Evolutionary conservation across 1,284 basidiomycete genomes (phyloP), one percentile per base, ranked within the genome.

Genomic region (Mrakiaceae sp.): DNA sequence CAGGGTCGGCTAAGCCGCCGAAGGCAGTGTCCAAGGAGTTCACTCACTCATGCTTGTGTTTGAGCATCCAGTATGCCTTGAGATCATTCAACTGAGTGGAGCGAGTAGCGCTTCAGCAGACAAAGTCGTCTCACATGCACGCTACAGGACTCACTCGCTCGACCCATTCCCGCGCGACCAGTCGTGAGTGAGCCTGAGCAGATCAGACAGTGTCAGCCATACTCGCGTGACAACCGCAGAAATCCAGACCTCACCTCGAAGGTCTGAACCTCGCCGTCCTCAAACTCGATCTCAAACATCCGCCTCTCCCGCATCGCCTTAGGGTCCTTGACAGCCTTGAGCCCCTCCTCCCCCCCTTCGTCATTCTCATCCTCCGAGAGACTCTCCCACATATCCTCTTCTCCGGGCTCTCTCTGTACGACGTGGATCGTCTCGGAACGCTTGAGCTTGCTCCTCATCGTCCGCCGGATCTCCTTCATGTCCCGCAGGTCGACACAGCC

Each of bases 231-330:
- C 6, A 42, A 39, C 16, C 10, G 16, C 11, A 10, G 2, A 5
- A 2, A 27, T 2, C 7, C 0, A 16, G 56, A 63, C 67, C 73
- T 68, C 67, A 87, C 87, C 81, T 93, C 90, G 64, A 88, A 88
- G 51, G 87, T 79, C 63, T 90, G 73, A 40, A 87, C 79, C 60
- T 81, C 78, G 5, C 89, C 88, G 46, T 83, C 86, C 27, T 79
- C 80, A 69, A 90, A 78, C 55, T 87, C 75, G 48, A 93, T 74
- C 73, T 92, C 89, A 69, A 93, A 90, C 16, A 85, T 85, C 60
- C 90, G 80, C 66, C 81, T 80, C 77, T 84, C 82, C 67, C 79
- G 81, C 67, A 85, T 63, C 47, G 76, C 74, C n/a, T 69, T 68
- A 69, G 81, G 83, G 70, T 74, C 71, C 14, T 86, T 80, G 6